These are phyloP conservation scores for Nadsonia starkeyi-henricii DNA, from an alignment of 1,139 yeast species.

Conservation along the genomic window DNA sequence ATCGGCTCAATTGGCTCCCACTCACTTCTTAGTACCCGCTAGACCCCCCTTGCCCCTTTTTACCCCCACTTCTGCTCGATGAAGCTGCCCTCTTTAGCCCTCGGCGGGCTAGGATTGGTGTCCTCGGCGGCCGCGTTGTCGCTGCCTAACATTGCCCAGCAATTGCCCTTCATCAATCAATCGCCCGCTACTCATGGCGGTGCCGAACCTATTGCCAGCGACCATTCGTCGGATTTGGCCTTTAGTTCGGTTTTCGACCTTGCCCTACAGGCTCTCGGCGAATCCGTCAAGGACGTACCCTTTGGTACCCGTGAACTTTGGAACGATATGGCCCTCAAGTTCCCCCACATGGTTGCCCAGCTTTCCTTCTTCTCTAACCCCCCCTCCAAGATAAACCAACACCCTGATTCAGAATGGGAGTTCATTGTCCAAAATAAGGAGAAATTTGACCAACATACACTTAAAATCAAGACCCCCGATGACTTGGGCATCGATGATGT, in stretches of 20 bases:
- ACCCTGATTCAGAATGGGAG: conserved; percentile 13
- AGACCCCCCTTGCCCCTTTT: too few species aligned
- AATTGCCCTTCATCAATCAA: not conserved
- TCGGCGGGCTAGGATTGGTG: not conserved
- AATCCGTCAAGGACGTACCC: not conserved
- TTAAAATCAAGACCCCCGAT: conserved; percentile 20
- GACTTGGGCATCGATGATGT: conserved; percentile 19
- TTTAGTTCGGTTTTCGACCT: not conserved
- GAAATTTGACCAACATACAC: conserved; percentile 22
- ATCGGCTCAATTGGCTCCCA: too few species aligned
- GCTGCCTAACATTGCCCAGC: not conserved
- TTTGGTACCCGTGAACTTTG: not conserved
- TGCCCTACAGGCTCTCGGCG: not conserved
- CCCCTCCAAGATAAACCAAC: not conserved
- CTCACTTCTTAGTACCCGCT: too few species aligned
- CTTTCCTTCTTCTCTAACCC: not conserved
- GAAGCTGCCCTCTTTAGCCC: not conserved
- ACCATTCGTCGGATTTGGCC: not conserved
- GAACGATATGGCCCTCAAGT: not conserved
- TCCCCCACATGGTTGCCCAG: not conserved
- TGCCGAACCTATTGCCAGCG: not conserved
- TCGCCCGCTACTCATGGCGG: not conserved
- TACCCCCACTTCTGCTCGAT: not conserved
- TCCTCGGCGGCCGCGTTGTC: not conserved
- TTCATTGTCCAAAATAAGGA: conserved; percentile 15